Conservation (phyloP, 768 basidiomycete genomes). For the Neoboletus subvelutipes region DNA sequence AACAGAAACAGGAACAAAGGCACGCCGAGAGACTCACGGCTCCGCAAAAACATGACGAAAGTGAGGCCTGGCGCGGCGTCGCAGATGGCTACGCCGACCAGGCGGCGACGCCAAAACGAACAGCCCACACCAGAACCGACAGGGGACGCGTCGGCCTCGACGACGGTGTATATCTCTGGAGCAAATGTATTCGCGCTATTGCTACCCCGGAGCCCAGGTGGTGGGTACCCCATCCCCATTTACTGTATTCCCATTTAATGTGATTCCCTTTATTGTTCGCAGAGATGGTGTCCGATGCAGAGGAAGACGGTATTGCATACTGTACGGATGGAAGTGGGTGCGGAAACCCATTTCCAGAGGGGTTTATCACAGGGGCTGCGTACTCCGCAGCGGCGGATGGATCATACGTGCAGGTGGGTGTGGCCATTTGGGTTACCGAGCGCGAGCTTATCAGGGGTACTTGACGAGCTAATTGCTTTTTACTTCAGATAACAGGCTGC, state of each 20-base stretch:
- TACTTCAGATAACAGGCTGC: slow-evolving; percentile 40
- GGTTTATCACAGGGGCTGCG: slow-evolving; percentile 40
- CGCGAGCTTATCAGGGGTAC: neutral
- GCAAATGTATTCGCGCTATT: slow-evolving; percentile 36
- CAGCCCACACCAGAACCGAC: slow-evolving; percentile 43
- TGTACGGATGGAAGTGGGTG: slow-evolving; percentile 36
- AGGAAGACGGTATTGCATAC: slow-evolving; percentile 37
- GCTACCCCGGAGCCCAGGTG: slow-evolving; percentile 32
- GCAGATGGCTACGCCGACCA: slow-evolving; percentile 16
- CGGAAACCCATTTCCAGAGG: slow-evolving; percentile 29
- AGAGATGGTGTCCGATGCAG: slow-evolving; percentile 42
- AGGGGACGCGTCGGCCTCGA: slow-evolving; percentile 30
- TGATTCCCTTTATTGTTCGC: neutral
- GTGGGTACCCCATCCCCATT: slow-evolving; percentile 19
- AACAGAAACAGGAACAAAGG: neutral
- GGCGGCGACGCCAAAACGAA: slow-evolving; percentile 21
- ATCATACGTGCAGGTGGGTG: slow-evolving; percentile 40
- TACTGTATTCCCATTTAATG: neutral
- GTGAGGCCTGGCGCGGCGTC: neutral
- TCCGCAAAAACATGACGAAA: neutral
- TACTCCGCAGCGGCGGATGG: slow-evolving; percentile 35
- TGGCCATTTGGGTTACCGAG: neutral
- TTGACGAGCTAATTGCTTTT: neutral
- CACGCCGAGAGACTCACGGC: neutral
- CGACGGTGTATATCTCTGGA: slow-evolving; percentile 37